Evolutionary conservation across 805 yeast genomes (phyloP).

Genomic region (Ogataea paraovalis): DNA sequence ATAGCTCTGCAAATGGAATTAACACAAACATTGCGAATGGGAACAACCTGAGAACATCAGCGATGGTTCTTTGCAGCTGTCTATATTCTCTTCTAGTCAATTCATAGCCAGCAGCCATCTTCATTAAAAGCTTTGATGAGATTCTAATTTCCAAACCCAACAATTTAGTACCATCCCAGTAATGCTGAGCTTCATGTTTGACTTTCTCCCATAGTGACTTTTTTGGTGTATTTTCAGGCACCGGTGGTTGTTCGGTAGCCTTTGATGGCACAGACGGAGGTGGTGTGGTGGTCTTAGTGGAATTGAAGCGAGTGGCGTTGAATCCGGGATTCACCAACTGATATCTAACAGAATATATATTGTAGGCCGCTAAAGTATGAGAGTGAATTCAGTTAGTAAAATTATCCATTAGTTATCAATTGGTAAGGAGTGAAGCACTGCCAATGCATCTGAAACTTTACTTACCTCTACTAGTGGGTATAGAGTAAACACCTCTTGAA

Average conservation of each 20-base stretch:
- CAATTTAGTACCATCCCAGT: conserved; percentile 92
- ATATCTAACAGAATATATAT: neutral
- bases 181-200: conserved; percentile 85
- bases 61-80: conserved; percentile 82
- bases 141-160: conserved; percentile 85
- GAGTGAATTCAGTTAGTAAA: neutral
- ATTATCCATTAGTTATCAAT: too few species aligned
- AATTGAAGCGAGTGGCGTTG: neutral
- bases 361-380: neutral
- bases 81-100: conserved; percentile 84
- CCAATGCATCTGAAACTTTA: too few species aligned
- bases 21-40: conserved; percentile 89
- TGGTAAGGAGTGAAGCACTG: too few species aligned
- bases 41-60: conserved; percentile 79
- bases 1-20: conserved; percentile 92
- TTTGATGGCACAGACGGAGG: conserved; percentile 2
- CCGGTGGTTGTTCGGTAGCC: neutral
- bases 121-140: conserved; percentile 73
- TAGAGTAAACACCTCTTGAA: neutral
- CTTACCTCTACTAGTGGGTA: neutral
- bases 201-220: conserved; percentile 74
- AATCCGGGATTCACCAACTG: neutral
- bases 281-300: neutral
- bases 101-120: conserved; percentile 85
- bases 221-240: conserved; percentile 34